Evolutionary conservation across 1,284 basidiomycete species (phyloP).

Genomic region (Fomitiporia mediterranea): DNA sequence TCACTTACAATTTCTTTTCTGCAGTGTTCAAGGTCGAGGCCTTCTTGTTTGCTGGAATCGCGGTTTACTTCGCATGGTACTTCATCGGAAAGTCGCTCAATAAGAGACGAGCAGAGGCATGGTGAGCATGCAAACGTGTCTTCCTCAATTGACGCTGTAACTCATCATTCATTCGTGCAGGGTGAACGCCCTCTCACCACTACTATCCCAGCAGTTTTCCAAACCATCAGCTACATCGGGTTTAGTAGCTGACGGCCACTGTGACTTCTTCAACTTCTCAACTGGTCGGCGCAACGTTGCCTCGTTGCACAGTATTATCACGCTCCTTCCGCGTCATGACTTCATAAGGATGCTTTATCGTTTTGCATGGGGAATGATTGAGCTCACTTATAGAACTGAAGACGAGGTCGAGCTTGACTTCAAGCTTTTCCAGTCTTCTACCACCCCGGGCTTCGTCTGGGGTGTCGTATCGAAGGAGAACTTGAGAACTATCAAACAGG

Average conservation of each 20-base stretch:
- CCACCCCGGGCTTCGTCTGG: slow-evolving; percentile 71
- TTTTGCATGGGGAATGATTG: slow-evolving; percentile 56
- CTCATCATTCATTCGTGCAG: slow-evolving; percentile 30
- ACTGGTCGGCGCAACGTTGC: slow-evolving; percentile 76
- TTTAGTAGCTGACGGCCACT: slow-evolving; percentile 62
- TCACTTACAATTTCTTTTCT: background rate
- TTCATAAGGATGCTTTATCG: slow-evolving; percentile 62
- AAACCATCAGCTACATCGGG: slow-evolving; percentile 43
- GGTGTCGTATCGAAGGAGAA: slow-evolving; percentile 78
- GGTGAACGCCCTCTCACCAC: slow-evolving; percentile 50
- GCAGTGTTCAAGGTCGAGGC: slow-evolving; percentile 65
- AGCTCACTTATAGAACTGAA: slow-evolving; percentile 65
- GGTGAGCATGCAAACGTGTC: slow-evolving; percentile 39
- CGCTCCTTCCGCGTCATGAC: slow-evolving; percentile 80
- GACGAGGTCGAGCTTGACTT: slow-evolving; percentile 76
- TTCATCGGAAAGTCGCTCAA: slow-evolving; percentile 55
- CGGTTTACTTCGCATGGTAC: slow-evolving; percentile 50
- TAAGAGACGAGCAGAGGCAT: slow-evolving; percentile 48
- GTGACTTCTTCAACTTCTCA: slow-evolving; percentile 80
- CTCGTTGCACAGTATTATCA: slow-evolving; percentile 75
- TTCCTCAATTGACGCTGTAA: background rate
- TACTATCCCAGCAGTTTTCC: slow-evolving; percentile 67
- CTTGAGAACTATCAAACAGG: slow-evolving; percentile 59
- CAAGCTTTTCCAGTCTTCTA: slow-evolving; percentile 54
- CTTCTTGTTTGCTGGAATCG: slow-evolving; percentile 46